phyloP scores from a whole-genome alignment of 805 yeast species.

The Candida maris region DNA sequence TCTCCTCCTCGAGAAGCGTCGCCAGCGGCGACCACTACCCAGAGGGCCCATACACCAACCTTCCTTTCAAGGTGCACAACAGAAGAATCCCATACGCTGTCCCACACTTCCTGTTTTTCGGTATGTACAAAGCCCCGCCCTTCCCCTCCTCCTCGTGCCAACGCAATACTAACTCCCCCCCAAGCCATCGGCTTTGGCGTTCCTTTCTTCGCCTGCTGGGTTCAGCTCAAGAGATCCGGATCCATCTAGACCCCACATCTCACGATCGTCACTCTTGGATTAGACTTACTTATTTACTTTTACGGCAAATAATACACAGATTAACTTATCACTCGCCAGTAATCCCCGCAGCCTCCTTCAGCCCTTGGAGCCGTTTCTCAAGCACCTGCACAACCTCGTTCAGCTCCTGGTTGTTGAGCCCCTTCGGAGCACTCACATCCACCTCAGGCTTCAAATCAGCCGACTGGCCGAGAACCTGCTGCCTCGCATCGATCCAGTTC shows the following conservation, averaged over 20 bases:
- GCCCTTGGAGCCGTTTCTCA: conserved; percentile 37
- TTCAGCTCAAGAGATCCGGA: conserved; percentile 89
- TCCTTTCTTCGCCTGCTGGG: conserved; percentile 76
- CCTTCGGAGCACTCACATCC: not conserved
- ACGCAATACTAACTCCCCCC: not conserved
- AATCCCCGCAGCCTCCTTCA: conserved; percentile 20
- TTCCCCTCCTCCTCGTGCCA: not conserved
- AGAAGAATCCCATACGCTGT: conserved; percentile 87
- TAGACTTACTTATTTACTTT: not conserved
- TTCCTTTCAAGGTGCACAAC: conserved; percentile 92
- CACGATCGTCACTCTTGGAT: conserved; percentile 1
- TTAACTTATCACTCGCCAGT: not conserved
- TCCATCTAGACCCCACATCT: conserved; percentile 28
- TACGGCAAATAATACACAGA: conserved; percentile 1
- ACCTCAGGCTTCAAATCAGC: not conserved
- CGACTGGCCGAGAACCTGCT: conserved; percentile 8
- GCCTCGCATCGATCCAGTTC: conserved; percentile 60
- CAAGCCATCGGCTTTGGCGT: conserved; percentile 56
- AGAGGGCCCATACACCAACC: conserved; percentile 84
- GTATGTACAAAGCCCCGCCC: conserved; percentile 30
- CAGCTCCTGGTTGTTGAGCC: conserved; percentile 36
- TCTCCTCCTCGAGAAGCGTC: conserved; percentile 52
- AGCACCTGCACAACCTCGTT: conserved; percentile 44
- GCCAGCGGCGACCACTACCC: conserved; percentile 43
- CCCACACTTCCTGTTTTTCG: conserved; percentile 77